Percentiles rank a stretch among this genome's conserved stretches.
Conservation (phyloP, 179 eudicot genomes). For the Spergularia azorica region DNA sequence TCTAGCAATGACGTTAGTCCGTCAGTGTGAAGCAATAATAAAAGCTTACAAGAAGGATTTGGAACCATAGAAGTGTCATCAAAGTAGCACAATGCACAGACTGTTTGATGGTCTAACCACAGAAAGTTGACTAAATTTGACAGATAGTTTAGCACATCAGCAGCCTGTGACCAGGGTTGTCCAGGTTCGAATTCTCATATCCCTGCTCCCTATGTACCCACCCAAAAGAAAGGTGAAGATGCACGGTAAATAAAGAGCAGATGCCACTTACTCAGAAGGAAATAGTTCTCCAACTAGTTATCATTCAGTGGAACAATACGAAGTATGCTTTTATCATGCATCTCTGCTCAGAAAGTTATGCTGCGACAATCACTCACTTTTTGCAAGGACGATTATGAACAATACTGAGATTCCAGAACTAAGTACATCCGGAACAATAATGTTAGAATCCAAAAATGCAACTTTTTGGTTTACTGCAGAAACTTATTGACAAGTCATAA, state of each 20-base stretch:
- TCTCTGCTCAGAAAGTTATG: not conserved
- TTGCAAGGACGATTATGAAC: too few species aligned
- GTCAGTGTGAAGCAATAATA: too few species aligned
- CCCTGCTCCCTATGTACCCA: not conserved
- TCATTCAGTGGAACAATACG: not conserved
- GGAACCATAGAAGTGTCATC: too few species aligned
- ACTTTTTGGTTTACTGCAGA: not conserved
- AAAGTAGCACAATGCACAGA: too few species aligned
- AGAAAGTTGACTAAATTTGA: not conserved
- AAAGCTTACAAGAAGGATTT: too few species aligned
- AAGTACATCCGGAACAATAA: too few species aligned
- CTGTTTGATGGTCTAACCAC: too few species aligned
- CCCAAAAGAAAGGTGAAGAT: not conserved
- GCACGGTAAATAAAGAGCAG: conserved; percentile 4
- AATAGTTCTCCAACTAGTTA: not conserved
- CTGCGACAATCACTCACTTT: not conserved
- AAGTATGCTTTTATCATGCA: not conserved
- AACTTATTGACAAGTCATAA: too few species aligned
- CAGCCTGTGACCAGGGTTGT: not conserved
- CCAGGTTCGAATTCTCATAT: not conserved
- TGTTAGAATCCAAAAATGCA: not conserved
- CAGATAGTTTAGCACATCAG: not conserved
- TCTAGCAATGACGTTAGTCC: too few species aligned
- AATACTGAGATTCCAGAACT: too few species aligned
- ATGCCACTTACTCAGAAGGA: conserved; percentile 5